Evolutionary conservation across 805 yeast genomes (phyloP).

Genomic region (Blastobotrys robertii): DNA sequence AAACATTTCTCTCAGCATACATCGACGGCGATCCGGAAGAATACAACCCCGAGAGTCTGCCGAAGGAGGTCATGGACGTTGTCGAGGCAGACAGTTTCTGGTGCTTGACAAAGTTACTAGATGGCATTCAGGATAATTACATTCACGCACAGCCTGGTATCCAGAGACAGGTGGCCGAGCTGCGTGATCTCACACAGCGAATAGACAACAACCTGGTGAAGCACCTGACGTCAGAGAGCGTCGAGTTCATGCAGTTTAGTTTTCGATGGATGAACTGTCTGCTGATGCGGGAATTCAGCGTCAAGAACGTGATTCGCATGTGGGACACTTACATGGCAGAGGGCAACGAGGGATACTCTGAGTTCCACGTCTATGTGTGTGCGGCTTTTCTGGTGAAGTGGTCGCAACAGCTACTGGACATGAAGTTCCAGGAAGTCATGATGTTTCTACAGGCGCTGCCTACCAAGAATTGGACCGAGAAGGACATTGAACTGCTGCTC

Average conservation of each 20-base stretch:
- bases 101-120: constrained; percentile 86
- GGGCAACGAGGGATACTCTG: constrained; percentile 63
- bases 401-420: constrained; percentile 62
- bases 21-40: constrained; percentile 41
- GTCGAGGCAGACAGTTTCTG: constrained; percentile 96
- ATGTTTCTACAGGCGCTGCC: constrained; percentile 88
- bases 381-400: constrained; percentile 92
- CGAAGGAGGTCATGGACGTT: constrained; percentile 48
- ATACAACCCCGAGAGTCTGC: constrained; percentile 53
- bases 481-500: constrained; percentile 80
- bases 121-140: constrained; percentile 92
- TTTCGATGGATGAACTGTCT: constrained; percentile 99
- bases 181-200: constrained; percentile 65
- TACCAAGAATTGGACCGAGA: constrained; percentile 74
- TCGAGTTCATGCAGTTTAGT: constrained; percentile 92
- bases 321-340: constrained; percentile 85
- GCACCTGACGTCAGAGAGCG: constrained; percentile 70
- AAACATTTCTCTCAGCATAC: constrained; percentile 70
- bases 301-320: constrained; percentile 77
- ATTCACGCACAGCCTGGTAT: constrained; percentile 99
- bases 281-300: constrained; percentile 83
- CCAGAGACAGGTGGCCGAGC: constrained; percentile 75
- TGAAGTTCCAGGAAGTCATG: constrained; percentile 93
- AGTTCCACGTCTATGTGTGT: constrained; percentile 93
- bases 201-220: constrained; percentile 65